Percentiles rank a stretch among this genome's conserved stretches.
Evolutionary conservation across 163 green algal species (phyloP).

Genomic region (Coccomyxa subellipsoidea): DNA sequence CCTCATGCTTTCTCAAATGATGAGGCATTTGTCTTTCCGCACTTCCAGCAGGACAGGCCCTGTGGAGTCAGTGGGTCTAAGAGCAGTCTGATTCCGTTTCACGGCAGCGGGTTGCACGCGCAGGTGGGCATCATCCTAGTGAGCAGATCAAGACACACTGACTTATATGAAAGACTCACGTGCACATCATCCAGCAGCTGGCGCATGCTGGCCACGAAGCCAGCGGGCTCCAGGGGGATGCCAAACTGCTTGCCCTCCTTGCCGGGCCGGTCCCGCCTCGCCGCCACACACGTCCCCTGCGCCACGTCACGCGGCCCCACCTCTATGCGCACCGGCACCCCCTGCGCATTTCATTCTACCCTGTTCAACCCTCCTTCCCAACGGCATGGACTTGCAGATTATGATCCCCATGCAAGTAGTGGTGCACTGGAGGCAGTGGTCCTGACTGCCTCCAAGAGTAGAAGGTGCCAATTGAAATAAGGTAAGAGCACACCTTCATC

Average conservation of each 20-base stretch:
- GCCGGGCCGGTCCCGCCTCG: slow-evolving; percentile 45
- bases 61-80: too few relatives aligned
- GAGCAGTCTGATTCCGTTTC: background rate
- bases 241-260: slow-evolving; percentile 94
- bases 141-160: background rate
- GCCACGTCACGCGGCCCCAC: slow-evolving; percentile 86
- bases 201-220: slow-evolving; percentile 64
- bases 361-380: too few relatives aligned
- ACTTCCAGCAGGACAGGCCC: too few relatives aligned
- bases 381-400: too few relatives aligned
- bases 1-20: background rate
- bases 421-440: too few relatives aligned
- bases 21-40: too few relatives aligned
- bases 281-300: slow-evolving; percentile 71
- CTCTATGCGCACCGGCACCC: slow-evolving; percentile 87
- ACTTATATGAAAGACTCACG: background rate
- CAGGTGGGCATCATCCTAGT: background rate
- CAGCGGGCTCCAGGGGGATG: slow-evolving; percentile 59
- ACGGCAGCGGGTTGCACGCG: background rate
- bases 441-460: too few relatives aligned
- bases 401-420: too few relatives aligned
- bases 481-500: slow-evolving; percentile 62
- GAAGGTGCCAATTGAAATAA: too few relatives aligned
- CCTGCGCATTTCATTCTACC: too few relatives aligned
- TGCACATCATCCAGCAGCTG: slow-evolving; percentile 63